Percentiles rank a stretch among this genome's conserved stretches.
These are phyloP conservation scores for Citrus unshiu DNA, from an alignment of 345 rosid species.

Conservation along the genomic window DNA sequence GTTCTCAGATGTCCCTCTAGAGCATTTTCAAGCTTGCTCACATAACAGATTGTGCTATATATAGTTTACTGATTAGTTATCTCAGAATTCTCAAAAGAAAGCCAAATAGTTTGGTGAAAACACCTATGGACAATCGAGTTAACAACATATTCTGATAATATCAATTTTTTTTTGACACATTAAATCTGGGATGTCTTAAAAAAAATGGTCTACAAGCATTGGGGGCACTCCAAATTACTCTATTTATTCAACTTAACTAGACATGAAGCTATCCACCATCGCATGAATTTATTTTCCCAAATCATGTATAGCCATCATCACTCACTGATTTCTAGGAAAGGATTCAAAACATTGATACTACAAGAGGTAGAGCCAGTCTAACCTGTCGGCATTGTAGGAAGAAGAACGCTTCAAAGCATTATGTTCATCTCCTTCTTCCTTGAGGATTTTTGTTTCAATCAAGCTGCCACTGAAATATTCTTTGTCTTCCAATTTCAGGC, in stretches of 20 bases:
- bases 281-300: background rate
- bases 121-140: background rate
- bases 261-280: background rate
- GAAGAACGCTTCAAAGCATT: slow-evolving; percentile 82
- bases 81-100: too few relatives aligned
- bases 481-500: slow-evolving; percentile 73
- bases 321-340: background rate
- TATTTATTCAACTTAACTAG: too few relatives aligned
- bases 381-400: slow-evolving; percentile 96
- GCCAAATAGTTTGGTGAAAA: background rate
- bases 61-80: too few relatives aligned
- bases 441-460: slow-evolving; percentile 65
- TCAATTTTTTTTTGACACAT: background rate
- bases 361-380: slow-evolving; percentile 9
- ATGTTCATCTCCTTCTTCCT: slow-evolving; percentile 44
- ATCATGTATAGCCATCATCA: background rate
- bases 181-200: background rate
- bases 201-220: background rate
- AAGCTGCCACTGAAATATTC: slow-evolving; percentile 94
- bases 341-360: background rate
- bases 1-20: background rate
- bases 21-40: background rate
- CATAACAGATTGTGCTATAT: background rate
- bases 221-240: too few relatives aligned
- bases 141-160: background rate